These are phyloP conservation scores for Hondaea fermentalgiana DNA, from an alignment of 108 stramenopile species.

Conservation along the genomic window DNA sequence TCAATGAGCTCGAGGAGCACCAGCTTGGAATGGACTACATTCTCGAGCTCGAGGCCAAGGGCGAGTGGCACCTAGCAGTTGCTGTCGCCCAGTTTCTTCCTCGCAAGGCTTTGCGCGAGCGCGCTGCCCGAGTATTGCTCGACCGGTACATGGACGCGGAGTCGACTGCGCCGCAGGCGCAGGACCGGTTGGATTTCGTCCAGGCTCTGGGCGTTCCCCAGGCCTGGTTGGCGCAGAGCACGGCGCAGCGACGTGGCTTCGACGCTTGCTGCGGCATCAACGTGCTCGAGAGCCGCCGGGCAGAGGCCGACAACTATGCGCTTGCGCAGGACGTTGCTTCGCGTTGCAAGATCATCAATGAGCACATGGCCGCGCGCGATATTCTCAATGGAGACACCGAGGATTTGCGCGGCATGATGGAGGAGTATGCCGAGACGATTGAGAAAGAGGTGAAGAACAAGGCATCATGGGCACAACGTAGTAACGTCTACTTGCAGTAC, in stretches of 20 bases:
- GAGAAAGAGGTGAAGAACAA: not conserved
- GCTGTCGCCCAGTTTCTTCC: not conserved
- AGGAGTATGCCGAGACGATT: not conserved
- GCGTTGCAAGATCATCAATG: not conserved
- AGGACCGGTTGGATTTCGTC: not conserved
- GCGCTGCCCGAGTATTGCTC: not conserved
- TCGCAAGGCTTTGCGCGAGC: not conserved
- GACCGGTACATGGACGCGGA: not conserved
- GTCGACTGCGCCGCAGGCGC: not conserved
- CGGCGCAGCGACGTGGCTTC: not conserved
- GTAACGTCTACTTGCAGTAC: not conserved
- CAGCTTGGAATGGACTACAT: not conserved
- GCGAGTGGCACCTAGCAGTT: not conserved
- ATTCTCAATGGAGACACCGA: not conserved
- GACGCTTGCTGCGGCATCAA: not conserved
- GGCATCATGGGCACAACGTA: not conserved
- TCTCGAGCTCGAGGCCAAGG: not conserved
- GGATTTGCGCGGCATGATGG: not conserved
- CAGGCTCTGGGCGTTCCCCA: not conserved
- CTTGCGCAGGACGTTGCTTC: not conserved
- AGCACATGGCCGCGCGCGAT: not conserved
- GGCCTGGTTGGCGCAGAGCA: not conserved
- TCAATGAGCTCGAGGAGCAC: not conserved
- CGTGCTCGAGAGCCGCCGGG: not conserved
- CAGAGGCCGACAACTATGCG: not conserved